phyloP scores from a whole-genome alignment of 192 early-diverging fungal genomes.

The Coemansia sp. region DNA sequence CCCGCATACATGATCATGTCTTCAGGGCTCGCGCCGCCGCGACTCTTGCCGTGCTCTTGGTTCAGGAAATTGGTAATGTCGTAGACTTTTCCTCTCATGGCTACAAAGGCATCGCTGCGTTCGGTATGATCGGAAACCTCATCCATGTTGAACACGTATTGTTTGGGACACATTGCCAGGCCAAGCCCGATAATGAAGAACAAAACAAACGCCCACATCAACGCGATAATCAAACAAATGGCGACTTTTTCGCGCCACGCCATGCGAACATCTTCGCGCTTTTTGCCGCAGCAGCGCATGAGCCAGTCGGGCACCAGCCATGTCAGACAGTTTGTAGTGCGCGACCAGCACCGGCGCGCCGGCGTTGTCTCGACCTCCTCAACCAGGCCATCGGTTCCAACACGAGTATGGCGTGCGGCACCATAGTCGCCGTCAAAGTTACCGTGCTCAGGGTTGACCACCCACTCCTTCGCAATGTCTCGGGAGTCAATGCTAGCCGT shows the following conservation, averaged over 20 bases:
- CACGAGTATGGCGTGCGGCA: constrained; percentile 23
- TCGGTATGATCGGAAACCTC: constrained; percentile 63
- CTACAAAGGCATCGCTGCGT: constrained; percentile 60
- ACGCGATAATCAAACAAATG: constrained; percentile 79
- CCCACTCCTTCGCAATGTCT: neutral
- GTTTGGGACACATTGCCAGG: constrained; percentile 77
- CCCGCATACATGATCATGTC: constrained; percentile 57
- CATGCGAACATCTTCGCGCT: constrained; percentile 87
- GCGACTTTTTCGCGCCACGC: constrained; percentile 93
- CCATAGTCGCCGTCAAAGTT: constrained; percentile 32
- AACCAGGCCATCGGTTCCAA: constrained; percentile 77
- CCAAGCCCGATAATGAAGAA: constrained; percentile 90
- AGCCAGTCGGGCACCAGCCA: constrained; percentile 38
- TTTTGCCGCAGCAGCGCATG: constrained; percentile 62
- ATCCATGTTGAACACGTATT: constrained; percentile 60
- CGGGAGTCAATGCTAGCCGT: constrained; percentile 1
- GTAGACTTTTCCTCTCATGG: constrained; percentile 67
- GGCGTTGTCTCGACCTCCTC: constrained; percentile 62
- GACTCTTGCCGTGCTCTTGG: constrained; percentile 58
- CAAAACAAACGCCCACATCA: constrained; percentile 71
- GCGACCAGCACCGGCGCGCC: constrained; percentile 43
- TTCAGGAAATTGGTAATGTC: constrained; percentile 66
- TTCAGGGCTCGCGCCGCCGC: constrained; percentile 37
- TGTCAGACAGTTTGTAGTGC: constrained; percentile 31
- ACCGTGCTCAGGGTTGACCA: constrained; percentile 12